Base-by-base conservation (phyloP, 140 eudicot species). In the Flaveria floridana region DNA sequence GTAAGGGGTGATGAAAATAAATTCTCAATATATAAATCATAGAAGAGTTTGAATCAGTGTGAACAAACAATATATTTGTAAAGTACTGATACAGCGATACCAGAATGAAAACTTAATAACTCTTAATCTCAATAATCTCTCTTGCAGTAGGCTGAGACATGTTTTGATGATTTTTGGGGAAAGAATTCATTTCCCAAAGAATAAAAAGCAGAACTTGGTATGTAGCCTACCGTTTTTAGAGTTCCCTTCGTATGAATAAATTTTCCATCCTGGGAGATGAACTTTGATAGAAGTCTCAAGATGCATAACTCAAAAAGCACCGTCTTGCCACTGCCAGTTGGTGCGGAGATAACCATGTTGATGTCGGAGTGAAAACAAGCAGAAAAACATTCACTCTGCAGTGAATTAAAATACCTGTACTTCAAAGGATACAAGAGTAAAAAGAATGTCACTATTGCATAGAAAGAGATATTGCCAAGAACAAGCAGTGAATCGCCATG, bases 321-420 rank as follows among this genome's bases (percentile, higher is more conserved):
- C 15, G 99, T 95, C 79, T 95, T 95, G 48, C 99, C 99, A 83
- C 99, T 95, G 73, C 99, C 99, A 39, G 99, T 95, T 68, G 97
- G 99, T 70, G 99, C 99, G 21, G 99, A 95, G 55, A 95, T 85
- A 74, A 95, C 97, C 99, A 95, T 95, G 84, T 95, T 95, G 28
- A 87, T 76, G 78, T 95, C 99, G 68, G 97, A 87, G 76, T 87
- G 88, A 82, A 80, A 95, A 81, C 99, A 95, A 41, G 90, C 80
- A 73, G 96, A 82, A 80, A 95, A 95, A 79, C 99, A 95, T 85
- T 95, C 99, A 72, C 99, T 95, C 95, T 95, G 99, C 82, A 95
- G 80, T 18, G 99, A 95, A 85, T 95, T 95, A 79, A 95, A 95
- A 68, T 91, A 95, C 77, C 99, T 95, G 94, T 77, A 79, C 12